These are phyloP conservation scores for Acacia pycnantha DNA, from an alignment of 331 rosid genomes.

Conservation along the genomic window DNA sequence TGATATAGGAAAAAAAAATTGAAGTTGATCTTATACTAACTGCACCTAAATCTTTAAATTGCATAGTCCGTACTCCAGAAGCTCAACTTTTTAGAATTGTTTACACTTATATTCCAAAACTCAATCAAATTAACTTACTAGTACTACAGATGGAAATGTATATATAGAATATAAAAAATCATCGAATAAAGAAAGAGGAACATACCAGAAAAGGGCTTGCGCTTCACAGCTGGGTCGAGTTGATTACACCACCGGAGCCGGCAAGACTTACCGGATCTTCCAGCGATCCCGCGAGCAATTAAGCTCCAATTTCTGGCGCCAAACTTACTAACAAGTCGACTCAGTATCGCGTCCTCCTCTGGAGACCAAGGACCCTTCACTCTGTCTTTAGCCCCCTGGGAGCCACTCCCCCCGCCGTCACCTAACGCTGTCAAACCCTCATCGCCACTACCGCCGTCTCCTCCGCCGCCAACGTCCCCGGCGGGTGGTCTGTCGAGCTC, in stretches of 20 bases:
- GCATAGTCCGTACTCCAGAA: neutral
- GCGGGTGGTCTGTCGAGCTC: slow-evolving; percentile 9
- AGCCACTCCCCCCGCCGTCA: slow-evolving; percentile 33
- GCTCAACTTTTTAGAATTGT: neutral
- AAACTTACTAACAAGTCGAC: slow-evolving; percentile 63
- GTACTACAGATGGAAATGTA: neutral
- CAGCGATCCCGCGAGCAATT: slow-evolving; percentile 66
- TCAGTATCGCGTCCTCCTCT: slow-evolving; percentile 64
- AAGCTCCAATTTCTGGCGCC: slow-evolving; percentile 80
- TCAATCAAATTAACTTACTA: neutral
- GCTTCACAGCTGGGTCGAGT: slow-evolving; percentile 90
- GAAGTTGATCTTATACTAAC: neutral
- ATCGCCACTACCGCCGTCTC: slow-evolving; percentile 47
- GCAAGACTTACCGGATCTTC: slow-evolving; percentile 87
- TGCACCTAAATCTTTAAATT: neutral
- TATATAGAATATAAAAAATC: neutral
- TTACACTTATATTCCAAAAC: neutral
- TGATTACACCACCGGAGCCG: slow-evolving; percentile 97
- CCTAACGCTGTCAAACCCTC: slow-evolving; percentile 30
- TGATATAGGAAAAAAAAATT: neutral
- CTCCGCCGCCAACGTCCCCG: neutral
- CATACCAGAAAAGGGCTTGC: slow-evolving; percentile 87
- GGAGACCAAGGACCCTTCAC: slow-evolving; percentile 82
- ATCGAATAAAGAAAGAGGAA: neutral
- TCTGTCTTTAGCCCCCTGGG: slow-evolving; percentile 39